A percentile compares a stretch with the other conserved stretches of the same genome.
These are phyloP conservation scores for Botrytis byssoidea DNA, from an alignment of 2,329 filamentous ascomycete species.

Conservation along the genomic window DNA sequence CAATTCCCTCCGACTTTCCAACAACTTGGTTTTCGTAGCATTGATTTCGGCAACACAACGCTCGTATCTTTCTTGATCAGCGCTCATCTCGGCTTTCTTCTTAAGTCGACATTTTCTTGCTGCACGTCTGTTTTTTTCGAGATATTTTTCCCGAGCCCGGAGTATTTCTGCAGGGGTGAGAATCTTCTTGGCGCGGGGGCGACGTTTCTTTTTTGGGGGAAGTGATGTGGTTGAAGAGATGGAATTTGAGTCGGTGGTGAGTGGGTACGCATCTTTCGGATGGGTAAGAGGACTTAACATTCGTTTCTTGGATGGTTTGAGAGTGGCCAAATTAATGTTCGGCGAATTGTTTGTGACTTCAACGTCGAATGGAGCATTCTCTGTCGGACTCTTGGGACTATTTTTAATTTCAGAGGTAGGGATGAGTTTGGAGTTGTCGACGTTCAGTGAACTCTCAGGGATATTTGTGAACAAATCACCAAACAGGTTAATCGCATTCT, in stretches of 20 bases:
- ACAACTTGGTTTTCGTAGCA: background rate
- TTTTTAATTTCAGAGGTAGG: background rate
- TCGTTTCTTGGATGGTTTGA: background rate
- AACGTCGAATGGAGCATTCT: background rate
- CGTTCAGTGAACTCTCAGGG: background rate
- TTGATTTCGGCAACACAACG: background rate
- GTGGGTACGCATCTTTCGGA: background rate
- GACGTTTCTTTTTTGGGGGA: constrained; percentile 1
- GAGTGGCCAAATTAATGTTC: background rate
- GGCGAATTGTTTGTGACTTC: background rate
- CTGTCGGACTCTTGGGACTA: background rate
- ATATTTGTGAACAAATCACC: background rate
- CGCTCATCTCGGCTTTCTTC: constrained; percentile 1
- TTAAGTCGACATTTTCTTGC: constrained; percentile 12
- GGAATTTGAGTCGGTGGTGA: background rate
- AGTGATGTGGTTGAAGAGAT: background rate
- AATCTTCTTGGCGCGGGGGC: background rate
- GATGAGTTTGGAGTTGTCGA: background rate
- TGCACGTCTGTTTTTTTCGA: constrained; percentile 5
- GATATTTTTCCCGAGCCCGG: background rate
- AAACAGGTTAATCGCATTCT: too few species aligned
- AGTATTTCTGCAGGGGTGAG: background rate
- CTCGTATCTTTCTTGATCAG: background rate
- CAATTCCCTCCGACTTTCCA: background rate
- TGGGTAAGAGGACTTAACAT: background rate